phyloP scores from a whole-genome alignment of 768 basidiomycete genomes.

The Termitomyces sp. region DNA sequence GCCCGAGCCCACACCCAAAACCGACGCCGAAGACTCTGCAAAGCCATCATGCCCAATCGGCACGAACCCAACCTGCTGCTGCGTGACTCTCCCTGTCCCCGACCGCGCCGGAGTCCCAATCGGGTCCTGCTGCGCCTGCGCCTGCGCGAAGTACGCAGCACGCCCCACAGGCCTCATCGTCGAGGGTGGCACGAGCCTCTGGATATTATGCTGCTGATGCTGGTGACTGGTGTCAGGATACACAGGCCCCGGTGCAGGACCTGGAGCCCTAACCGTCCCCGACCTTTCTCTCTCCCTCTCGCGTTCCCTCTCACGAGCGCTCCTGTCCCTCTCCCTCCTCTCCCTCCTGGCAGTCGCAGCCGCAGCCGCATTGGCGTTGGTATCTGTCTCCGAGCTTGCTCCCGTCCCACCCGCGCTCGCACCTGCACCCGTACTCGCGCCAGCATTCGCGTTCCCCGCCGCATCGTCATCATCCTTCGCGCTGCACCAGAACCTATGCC shows the following conservation, averaged over 20 bases:
- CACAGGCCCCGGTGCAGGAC: background rate
- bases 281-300: background rate
- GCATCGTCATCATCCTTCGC: slow-evolving; percentile 50
- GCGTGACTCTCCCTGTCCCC: background rate
- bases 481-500: slow-evolving; percentile 93
- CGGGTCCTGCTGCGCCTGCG: slow-evolving; percentile 1
- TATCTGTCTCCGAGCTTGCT: background rate
- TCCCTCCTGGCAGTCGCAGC: slow-evolving; percentile 5
- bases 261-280: background rate
- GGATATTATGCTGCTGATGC: background rate
- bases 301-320: slow-evolving; percentile 2
- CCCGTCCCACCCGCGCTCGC: background rate
- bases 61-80: background rate
- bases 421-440: background rate
- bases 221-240: background rate
- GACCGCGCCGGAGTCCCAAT: slow-evolving; percentile 8
- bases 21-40: background rate
- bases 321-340: slow-evolving; percentile 4
- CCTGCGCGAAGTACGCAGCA: background rate
- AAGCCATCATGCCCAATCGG: slow-evolving; percentile 1
- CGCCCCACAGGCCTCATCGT: background rate
- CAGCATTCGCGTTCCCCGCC: background rate
- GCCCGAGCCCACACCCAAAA: background rate
- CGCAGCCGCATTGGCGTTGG: background rate
- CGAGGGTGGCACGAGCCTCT: background rate